Base-by-base conservation (phyloP, 2,329 filamentous ascomycete genomes). In the Penicillium sp. region DNA sequence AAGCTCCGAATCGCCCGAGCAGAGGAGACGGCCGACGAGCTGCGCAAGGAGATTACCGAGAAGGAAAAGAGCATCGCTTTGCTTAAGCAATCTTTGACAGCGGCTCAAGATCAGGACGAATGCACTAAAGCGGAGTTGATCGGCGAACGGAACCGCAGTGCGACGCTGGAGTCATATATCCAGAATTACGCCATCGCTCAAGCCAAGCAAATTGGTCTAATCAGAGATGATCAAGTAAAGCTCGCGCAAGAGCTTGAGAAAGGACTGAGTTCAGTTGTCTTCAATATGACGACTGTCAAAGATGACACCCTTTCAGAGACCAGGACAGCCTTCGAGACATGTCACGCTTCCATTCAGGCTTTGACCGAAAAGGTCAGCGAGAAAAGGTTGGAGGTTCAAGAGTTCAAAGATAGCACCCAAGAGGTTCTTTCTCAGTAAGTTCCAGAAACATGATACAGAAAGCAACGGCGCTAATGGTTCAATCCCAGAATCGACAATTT, bases 101-200 rank as follows among this genome's bases (percentile, higher is more conserved):
- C 63, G n/a, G 67, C 66, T 3, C 61, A 73, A 31, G 67, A 64
- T n/a, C 69, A 62, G 42, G 39, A 59, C 0, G 50, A 60, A 3
- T 55, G 63, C 35, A 38, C 58, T 34, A 63, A 69, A 22, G 41
- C 38, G 5, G 68, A 69, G 22, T 51, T 78, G 6, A 38, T 58
- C 2, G 64, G 71, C 2, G 74, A 78, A 37, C 73, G 64, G 47
- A 75, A 64, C 45, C 68, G 69, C 51, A 65, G 64, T 0, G 57
- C 55, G 2, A 66, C 57, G 2, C 64, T 78, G 4, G 75, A 78
- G 45, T 56, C 64, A 4, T 75, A 72, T 39, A 76, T 78, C 14
- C 68, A 71, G 37, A 67, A 63, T 8, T 62, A 60, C 41, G 66
- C 70, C 20, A 63, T 55, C 15, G 56, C 45, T 8, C 72, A 75